Base-by-base conservation (phyloP, 106 monocot species). In the Dendrobium huoshanense region DNA sequence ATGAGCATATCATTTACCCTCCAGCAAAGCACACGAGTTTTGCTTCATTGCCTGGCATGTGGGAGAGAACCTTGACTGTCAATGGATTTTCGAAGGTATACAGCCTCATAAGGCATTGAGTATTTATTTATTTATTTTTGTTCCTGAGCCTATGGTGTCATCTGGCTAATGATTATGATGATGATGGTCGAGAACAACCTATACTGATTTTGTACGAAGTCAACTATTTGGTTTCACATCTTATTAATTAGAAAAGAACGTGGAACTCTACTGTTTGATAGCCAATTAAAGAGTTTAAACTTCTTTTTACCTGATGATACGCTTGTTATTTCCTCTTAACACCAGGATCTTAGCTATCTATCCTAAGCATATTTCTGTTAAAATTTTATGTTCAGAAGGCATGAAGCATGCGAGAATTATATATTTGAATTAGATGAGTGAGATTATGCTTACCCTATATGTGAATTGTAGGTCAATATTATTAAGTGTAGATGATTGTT, bases 51-150 rank as follows among this genome's bases (percentile, higher is more conserved):
- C 92, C 98, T 40, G 91, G 91, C 85, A 99, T 99, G 98, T 99
- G 86, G 82, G 93, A 99, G 20, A 89, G 98, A 84, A 99, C 98
- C 22, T 82, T 99, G 42, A 99, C 98, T 70, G 98, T 99, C 56
- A 99, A 99, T 85, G 98, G 98, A 59, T 99, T 99, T 79, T 99
- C 98, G 18, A 99, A 99, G 98, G 98, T 93, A 88, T 31, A 44
- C 7, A 19, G 1, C 13, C 13, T 16, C 37, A n/a, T 70, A 15
- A 70, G 33, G 68, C 31, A 11, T 68, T 70, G 29, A 70, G 15
- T 51, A 70, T 37, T 70, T 37, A 33, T 33, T 70, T 29, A 68
- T 40, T 73, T 73, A 4, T 70, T 70, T 70, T 31, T 31, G 17
- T 68, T 68, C 27, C 5, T 25, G 68, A 29, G 15, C 20, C 20